These are phyloP conservation scores for Candida anglica DNA, from an alignment of 805 yeast genomes.

Conservation along the genomic window DNA sequence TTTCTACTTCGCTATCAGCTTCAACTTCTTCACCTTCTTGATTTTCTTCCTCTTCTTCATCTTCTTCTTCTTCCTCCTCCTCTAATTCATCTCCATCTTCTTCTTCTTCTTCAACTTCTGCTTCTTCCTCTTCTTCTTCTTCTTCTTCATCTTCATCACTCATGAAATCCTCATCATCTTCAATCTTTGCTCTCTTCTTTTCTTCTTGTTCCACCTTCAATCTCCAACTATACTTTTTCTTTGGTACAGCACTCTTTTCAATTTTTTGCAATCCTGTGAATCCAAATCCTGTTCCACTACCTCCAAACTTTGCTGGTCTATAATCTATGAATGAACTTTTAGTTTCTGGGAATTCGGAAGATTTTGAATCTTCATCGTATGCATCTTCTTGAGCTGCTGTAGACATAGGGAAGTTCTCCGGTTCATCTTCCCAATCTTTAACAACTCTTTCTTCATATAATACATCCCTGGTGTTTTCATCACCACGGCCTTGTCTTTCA, in stretches of 20 bases:
- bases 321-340: constrained; percentile 59
- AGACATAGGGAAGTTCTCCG: constrained; percentile 7
- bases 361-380: constrained; percentile 13
- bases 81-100: constrained; percentile 10
- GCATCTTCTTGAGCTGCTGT: constrained; percentile 24
- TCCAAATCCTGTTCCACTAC: constrained; percentile 67
- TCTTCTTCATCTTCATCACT: constrained; percentile 25
- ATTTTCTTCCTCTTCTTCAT: constrained; percentile 17
- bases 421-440: constrained; percentile 49
- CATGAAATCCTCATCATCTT: constrained; percentile 61
- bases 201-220: constrained; percentile 33
- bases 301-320: constrained; percentile 60
- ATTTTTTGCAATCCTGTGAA: constrained; percentile 54
- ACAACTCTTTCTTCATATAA: constrained; percentile 67
- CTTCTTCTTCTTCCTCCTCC: constrained; percentile 13
- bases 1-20: constrained; percentile 10
- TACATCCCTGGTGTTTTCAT: constrained; percentile 56
- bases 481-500: constrained; percentile 69
- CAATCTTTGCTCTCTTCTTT: constrained; percentile 37
- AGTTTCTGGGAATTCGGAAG: constrained; percentile 11
- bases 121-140: constrained; percentile 20
- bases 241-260: constrained; percentile 25
- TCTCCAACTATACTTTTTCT: constrained; percentile 72
- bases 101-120: constrained; percentile 16
- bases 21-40: constrained; percentile 8